Evolutionary conservation across 768 basidiomycete genomes (phyloP).

Genomic region (Trametes maxima): DNA sequence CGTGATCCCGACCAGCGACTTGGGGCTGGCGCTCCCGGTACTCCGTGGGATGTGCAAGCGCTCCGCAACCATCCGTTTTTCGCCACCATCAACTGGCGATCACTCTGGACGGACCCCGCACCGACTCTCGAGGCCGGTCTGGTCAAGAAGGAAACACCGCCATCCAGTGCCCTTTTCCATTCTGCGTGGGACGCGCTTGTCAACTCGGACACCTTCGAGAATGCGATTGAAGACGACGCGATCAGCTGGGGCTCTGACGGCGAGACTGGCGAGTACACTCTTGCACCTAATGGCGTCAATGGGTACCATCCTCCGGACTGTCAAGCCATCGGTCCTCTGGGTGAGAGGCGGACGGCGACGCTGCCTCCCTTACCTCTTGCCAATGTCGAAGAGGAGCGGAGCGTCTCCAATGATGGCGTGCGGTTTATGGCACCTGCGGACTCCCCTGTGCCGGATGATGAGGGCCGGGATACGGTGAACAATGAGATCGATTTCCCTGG

Average conservation of each 20-base stretch:
- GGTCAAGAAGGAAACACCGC: conserved; percentile 45
- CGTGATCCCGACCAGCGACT: conserved; percentile 61
- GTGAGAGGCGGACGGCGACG: conserved; percentile 42
- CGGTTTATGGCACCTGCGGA: conserved; percentile 28
- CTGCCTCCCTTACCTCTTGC: conserved; percentile 19
- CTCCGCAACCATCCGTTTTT: conserved; percentile 69
- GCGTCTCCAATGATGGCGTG: conserved; percentile 22
- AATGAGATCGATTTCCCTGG: conserved; percentile 23
- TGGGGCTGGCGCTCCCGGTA: conserved; percentile 52
- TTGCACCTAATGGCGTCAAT: conserved; percentile 7
- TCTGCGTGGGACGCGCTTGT: conserved; percentile 55
- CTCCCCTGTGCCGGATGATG: conserved; percentile 24
- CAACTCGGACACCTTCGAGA: conserved; percentile 51
- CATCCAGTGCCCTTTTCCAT: conserved; percentile 24
- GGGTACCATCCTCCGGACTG: conserved; percentile 12
- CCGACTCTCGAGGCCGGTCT: conserved; percentile 63
- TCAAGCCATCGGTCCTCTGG: conserved; percentile 48
- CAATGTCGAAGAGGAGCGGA: conserved; percentile 16
- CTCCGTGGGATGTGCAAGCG: conserved; percentile 42
- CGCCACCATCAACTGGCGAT: conserved; percentile 56
- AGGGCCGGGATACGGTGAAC: conserved; percentile 22
- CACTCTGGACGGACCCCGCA: conserved; percentile 63
- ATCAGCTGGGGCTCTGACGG: conserved; percentile 58
- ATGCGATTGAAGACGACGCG: conserved; percentile 27
- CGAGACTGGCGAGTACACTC: conserved; percentile 31